Conservation (phyloP, 257 asterid genomes). For the Ophiorrhiza pumila region DNA sequence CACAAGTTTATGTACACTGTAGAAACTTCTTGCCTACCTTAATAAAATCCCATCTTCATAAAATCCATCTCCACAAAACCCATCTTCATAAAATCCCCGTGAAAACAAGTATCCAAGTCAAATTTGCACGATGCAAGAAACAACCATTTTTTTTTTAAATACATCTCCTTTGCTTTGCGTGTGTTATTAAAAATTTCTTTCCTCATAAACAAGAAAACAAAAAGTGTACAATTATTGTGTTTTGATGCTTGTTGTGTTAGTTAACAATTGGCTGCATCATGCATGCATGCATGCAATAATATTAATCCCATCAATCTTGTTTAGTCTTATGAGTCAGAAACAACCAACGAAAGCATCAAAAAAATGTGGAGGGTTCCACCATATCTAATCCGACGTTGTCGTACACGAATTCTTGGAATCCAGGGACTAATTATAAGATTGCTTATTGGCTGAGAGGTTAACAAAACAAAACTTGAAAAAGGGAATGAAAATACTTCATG, state of each 20-base stretch:
- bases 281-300: background rate
- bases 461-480: background rate
- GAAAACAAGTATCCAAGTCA: background rate
- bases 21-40: too few relatives aligned
- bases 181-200: background rate
- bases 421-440: background rate
- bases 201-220: background rate
- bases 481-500: background rate
- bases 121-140: background rate
- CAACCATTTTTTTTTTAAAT: background rate
- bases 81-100: background rate
- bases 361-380: background rate
- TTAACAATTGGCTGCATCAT: background rate
- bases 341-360: background rate
- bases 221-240: background rate
- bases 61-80: too few relatives aligned
- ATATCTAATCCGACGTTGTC: constrained; percentile 3
- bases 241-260: background rate
- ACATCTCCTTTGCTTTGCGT: background rate
- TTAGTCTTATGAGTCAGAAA: background rate
- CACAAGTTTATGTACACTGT: too few relatives aligned
- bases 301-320: background rate
- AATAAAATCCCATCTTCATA: too few relatives aligned
- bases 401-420: background rate
- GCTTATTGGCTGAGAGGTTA: background rate